These are phyloP conservation scores for Astragalus glycyphyllos DNA, from an alignment of 306 rosid genomes.

Conservation along the genomic window DNA sequence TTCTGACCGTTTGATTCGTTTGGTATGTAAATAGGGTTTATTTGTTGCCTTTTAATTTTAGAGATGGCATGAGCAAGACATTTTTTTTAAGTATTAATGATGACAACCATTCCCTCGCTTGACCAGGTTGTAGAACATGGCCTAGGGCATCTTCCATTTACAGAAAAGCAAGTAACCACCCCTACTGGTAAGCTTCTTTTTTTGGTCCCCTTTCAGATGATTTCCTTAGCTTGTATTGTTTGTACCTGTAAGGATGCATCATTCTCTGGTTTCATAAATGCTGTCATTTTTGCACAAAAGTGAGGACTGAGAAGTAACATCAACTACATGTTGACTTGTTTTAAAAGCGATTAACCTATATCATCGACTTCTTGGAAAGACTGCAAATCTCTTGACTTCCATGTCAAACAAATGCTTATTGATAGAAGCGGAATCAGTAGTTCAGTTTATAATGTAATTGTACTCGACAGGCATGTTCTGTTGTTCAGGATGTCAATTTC, in stretches of 20 bases:
- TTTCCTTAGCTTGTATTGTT: slow-evolving; percentile 25
- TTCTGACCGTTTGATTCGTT: slow-evolving; percentile 93
- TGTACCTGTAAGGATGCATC: slow-evolving; percentile 15
- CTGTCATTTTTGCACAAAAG: slow-evolving; percentile 20
- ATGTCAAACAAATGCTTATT: not conserved
- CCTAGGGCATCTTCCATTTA: slow-evolving; percentile 95
- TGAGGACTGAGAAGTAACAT: not conserved
- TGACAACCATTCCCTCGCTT: slow-evolving; percentile 42
- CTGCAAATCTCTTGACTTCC: slow-evolving; percentile 19
- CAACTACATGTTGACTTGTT: slow-evolving; percentile 10
- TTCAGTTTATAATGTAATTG: slow-evolving; percentile 10
- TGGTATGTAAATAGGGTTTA: slow-evolving; percentile 62
- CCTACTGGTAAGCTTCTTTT: slow-evolving; percentile 82
- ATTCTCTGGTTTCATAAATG: slow-evolving; percentile 36
- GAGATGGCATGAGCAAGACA: slow-evolving; percentile 22
- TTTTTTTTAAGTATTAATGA: slow-evolving; percentile 34
- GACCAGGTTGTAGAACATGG: slow-evolving; percentile 98
- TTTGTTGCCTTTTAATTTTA: slow-evolving; percentile 42
- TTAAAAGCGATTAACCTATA: slow-evolving; percentile 6
- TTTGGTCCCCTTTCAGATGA: not conserved
- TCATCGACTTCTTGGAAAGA: slow-evolving; percentile 26
- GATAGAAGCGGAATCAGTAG: slow-evolving; percentile 27
- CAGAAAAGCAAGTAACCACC: slow-evolving; percentile 90
- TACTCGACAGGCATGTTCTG: slow-evolving; percentile 25
- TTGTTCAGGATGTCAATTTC: slow-evolving; percentile 25